Evolutionary conservation across 768 basidiomycete species (phyloP).

Genomic region (Kwoniella botswanensis): DNA sequence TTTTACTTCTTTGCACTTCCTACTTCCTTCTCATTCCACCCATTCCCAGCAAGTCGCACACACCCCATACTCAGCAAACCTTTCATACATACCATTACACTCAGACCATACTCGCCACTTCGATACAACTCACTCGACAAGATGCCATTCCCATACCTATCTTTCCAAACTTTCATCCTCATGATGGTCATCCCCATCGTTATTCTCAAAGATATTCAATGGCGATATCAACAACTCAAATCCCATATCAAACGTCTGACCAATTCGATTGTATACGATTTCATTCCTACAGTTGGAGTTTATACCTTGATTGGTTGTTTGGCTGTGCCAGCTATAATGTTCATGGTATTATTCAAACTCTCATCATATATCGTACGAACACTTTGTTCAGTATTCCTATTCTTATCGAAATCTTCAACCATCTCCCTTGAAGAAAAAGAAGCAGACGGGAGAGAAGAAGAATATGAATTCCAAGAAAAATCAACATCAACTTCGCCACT

Average conservation of each 20-base stretch:
- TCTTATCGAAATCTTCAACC: too few relatives aligned
- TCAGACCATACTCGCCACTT: too few relatives aligned
- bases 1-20: too few relatives aligned
- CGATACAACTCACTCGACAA: neutral
- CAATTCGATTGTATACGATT: neutral
- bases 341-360: neutral
- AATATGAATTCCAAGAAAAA: neutral
- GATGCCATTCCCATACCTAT: neutral
- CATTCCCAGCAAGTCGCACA: too few relatives aligned
- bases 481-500: neutral
- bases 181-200: neutral
- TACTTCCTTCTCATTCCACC: too few relatives aligned
- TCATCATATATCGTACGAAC: neutral
- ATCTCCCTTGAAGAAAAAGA: neutral
- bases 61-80: too few relatives aligned
- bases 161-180: neutral
- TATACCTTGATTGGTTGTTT: neutral
- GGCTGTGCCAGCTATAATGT: neutral
- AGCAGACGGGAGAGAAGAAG: neutral
- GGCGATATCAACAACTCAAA: neutral
- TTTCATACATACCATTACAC: too few relatives aligned
- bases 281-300: neutral
- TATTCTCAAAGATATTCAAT: neutral
- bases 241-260: neutral
- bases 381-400: too few relatives aligned